Evolutionary conservation across 768 basidiomycete genomes (phyloP).

Genomic region (Serpula lacrymans): DNA sequence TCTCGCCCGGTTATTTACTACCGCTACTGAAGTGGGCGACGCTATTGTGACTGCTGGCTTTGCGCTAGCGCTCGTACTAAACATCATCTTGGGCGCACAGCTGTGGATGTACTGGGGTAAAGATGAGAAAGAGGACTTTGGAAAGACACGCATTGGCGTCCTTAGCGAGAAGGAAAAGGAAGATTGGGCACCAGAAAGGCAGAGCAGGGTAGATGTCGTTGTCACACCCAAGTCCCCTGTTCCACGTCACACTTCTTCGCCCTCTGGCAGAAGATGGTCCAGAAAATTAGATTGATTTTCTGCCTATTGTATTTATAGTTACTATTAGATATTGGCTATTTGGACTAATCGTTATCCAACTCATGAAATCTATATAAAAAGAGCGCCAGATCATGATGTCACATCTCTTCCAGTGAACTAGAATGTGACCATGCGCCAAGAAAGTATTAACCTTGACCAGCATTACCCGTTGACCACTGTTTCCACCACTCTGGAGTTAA

Average conservation of each 20-base stretch:
- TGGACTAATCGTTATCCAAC: too few species aligned
- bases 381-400: too few species aligned
- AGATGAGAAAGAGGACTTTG: constrained; percentile 32
- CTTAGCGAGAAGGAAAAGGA: constrained; percentile 25
- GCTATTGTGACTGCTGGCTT: constrained; percentile 79
- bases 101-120: constrained; percentile 83
- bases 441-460: too few species aligned
- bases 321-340: too few species aligned
- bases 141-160: constrained; percentile 14
- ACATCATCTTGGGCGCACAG: constrained; percentile 80
- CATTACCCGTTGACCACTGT: too few species aligned
- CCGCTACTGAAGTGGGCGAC: constrained; percentile 86
- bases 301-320: too few species aligned
- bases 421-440: too few species aligned
- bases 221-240: constrained; percentile 40
- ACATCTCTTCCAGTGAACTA: too few species aligned
- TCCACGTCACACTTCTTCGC: constrained; percentile 40
- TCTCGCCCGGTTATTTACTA: constrained; percentile 91
- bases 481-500: constrained; percentile 26
- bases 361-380: too few species aligned
- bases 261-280: constrained; percentile 64
- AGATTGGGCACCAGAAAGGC: constrained; percentile 20
- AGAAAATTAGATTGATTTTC: constrained; percentile 63
- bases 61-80: constrained; percentile 75
- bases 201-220: constrained; percentile 39